Percentiles rank a stretch among this genome's conserved stretches.
phyloP scores from a whole-genome alignment of 164 flowering plant genomes.

The Liriodendron chinense region DNA sequence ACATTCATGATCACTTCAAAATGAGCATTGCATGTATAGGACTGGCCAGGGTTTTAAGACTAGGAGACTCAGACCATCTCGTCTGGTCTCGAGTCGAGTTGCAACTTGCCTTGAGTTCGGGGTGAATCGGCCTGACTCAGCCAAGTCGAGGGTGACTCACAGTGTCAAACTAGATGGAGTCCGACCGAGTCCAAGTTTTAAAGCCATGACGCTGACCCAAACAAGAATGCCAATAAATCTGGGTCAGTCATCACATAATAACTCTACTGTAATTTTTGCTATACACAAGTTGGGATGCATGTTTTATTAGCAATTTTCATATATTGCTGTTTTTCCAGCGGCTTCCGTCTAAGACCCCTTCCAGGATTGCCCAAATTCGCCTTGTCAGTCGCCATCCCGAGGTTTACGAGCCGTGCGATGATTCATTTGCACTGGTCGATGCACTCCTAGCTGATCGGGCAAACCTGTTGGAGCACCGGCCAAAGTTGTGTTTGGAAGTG shows the following conservation, averaged over 20 bases:
- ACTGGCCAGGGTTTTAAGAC: too few relatives aligned
- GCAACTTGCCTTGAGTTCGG: too few relatives aligned
- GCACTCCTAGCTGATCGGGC: conserved; percentile 76
- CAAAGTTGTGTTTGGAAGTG: conserved; percentile 72
- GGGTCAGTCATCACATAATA: neutral
- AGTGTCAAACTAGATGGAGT: too few relatives aligned
- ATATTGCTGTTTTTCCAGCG: conserved; percentile 8
- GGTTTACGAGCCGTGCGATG: conserved; percentile 96
- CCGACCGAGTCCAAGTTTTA: too few relatives aligned
- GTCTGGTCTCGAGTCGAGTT: too few relatives aligned
- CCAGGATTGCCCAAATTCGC: conserved; percentile 65
- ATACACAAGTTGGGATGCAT: neutral
- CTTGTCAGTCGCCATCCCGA: conserved; percentile 80
- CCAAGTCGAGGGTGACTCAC: too few relatives aligned
- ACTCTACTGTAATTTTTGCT: neutral
- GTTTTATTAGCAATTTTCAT: too few relatives aligned
- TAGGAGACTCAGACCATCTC: too few relatives aligned
- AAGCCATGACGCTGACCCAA: too few relatives aligned
- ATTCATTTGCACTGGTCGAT: conserved; percentile 92
- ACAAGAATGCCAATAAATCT: neutral
- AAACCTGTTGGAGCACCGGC: conserved; percentile 57
- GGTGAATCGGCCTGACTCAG: too few relatives aligned
- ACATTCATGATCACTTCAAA: too few relatives aligned
- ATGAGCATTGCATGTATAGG: too few relatives aligned
- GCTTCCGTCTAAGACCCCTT: conserved; percentile 31